Base-by-base conservation (phyloP, 306 rosid species). In the Citrullus colocynthis region DNA sequence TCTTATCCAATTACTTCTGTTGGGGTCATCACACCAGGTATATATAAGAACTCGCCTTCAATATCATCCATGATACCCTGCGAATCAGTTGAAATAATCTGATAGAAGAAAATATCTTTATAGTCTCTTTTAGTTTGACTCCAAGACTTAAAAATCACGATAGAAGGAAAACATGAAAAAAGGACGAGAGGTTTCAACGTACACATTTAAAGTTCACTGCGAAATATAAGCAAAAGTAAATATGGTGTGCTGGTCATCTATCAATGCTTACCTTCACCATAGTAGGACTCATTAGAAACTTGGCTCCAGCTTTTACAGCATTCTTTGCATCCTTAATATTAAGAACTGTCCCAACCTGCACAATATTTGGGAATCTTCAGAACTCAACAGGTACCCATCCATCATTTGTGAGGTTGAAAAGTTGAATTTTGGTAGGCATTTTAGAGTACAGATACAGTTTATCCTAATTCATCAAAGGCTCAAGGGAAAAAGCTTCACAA, bases 11-110 rank as follows among this genome's bases (percentile, higher is more conserved):
- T 86, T 85, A 93, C 98, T 90, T 93, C 97, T 37, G 98, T 90
- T 83, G 98, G 98, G 81, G 94, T 93, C 98, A 93, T 91, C 73
- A 87, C 84, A 36, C 98, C 98, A 11, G 98, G 98, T 78, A 91
- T 91, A 77, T 91, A 93, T 78, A 93, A 78, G 81, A 86, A 69
- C 42, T 89, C 98, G 76, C 75, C 70, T 70, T 21, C 80, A 70
- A 80, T 72, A 79, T 78, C 82, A 75, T 82, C 83, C 94, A 89
- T 75, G 58, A 91, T 87, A 81, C 86, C 92, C 98, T 93, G 91
- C 67, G 18, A 64, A 78, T 30, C 39, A 51, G 81, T 62, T 6
- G 36, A 45, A 80, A 14, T 13, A 59, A 15, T 30, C 55, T 34
- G 39, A 80, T 45, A 34, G 34, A 54, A 24, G 62, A 71, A 69